These are phyloP conservation scores for Ascochyta clinopodiicola DNA, from an alignment of 2,329 filamentous ascomycete species.

Conservation along the genomic window DNA sequence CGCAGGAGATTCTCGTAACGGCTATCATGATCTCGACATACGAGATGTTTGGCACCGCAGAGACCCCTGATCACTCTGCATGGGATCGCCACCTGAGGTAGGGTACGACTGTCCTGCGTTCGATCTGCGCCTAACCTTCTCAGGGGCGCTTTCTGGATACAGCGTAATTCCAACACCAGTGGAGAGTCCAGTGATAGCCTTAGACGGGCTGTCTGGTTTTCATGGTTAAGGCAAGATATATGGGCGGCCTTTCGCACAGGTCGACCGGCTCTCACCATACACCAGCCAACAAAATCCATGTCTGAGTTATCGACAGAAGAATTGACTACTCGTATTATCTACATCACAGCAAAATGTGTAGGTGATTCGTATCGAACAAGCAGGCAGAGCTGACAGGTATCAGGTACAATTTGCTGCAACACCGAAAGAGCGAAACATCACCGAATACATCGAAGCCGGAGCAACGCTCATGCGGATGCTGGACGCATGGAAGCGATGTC, in stretches of 20 bases:
- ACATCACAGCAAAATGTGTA: constrained; percentile 63
- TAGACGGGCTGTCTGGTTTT: constrained; percentile 68
- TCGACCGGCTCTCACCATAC: constrained; percentile 63
- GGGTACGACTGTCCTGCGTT: not conserved
- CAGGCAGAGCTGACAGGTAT: constrained; percentile 32
- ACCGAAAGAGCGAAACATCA: constrained; percentile 51
- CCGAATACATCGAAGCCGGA: constrained; percentile 51
- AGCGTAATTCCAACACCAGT: constrained; percentile 64
- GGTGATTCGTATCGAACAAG: constrained; percentile 56
- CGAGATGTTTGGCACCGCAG: constrained; percentile 67
- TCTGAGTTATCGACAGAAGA: constrained; percentile 58
- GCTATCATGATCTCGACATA: constrained; percentile 67
- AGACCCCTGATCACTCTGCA: constrained; percentile 49
- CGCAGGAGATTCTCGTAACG: constrained; percentile 64
- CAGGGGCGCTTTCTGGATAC: constrained; percentile 68
- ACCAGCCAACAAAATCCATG: constrained; percentile 60
- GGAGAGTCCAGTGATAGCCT: constrained; percentile 62
- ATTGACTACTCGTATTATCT: constrained; percentile 60
- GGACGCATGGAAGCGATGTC: constrained; percentile 56
- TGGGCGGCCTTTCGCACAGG: constrained; percentile 69
- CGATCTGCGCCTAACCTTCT: too few relatives aligned
- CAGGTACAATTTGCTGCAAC: constrained; percentile 62
- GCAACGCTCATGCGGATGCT: constrained; percentile 57
- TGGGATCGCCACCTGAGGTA: constrained; percentile 67
- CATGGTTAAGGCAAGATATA: constrained; percentile 69